Evolutionary conservation across 1,139 yeast species (phyloP).

Genomic region (Taphrina deformans): DNA sequence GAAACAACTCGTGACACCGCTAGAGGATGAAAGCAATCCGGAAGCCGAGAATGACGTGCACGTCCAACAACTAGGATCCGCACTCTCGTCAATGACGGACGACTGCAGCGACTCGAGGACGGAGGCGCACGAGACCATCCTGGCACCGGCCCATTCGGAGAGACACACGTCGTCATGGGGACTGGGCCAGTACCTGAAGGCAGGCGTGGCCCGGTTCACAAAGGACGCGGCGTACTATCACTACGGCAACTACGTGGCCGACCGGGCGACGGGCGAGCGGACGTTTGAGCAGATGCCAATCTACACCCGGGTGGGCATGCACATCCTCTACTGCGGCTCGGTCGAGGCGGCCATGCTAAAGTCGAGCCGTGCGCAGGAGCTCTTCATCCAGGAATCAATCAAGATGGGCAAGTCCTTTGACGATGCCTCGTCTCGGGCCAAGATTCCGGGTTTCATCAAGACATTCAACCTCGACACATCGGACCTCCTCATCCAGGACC

Average conservation of each 20-base stretch:
- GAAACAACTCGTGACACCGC: conserved; percentile 2
- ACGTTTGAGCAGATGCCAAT: conserved; percentile 23
- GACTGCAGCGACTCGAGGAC: background rate
- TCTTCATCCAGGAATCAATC: conserved; percentile 1
- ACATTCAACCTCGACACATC: conserved; percentile 50
- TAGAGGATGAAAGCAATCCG: background rate
- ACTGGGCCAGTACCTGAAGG: conserved; percentile 1
- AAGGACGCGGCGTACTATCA: conserved; percentile 12
- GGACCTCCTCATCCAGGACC: conserved; percentile 82
- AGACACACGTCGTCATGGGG: background rate
- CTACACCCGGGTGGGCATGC: conserved; percentile 22
- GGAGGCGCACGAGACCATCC: conserved; percentile 8
- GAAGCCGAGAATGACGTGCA: background rate
- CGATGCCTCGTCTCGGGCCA: background rate
- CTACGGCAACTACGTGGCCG: conserved; percentile 16
- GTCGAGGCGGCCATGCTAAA: background rate
- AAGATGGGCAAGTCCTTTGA: conserved; percentile 7
- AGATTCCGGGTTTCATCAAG: conserved; percentile 12
- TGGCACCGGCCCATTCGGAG: conserved; percentile 9
- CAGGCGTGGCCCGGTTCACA: conserved; percentile 10
- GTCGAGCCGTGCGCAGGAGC: background rate
- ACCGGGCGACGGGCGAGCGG: background rate
- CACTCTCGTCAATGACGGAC: background rate
- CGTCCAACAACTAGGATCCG: conserved; percentile 4
- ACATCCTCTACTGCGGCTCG: conserved; percentile 18